Conservation (phyloP, 2,329 filamentous ascomycete genomes). For the Arthrobotrys musiformis region DNA sequence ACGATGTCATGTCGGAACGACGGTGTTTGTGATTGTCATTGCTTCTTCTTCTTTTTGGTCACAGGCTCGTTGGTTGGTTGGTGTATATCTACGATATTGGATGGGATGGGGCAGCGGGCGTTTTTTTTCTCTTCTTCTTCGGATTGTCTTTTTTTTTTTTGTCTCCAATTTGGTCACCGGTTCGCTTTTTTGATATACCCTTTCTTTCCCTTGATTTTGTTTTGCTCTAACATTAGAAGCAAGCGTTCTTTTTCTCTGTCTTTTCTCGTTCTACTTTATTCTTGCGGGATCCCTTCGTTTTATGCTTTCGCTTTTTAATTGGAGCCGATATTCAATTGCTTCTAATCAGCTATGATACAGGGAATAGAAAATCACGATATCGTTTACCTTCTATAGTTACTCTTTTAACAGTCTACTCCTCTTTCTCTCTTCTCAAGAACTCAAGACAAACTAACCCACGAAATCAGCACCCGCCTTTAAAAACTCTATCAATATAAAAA, state of each 20-base stretch:
- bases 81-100: conserved; percentile 38
- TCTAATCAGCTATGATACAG: conserved; percentile 36
- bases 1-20: not conserved
- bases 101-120: conserved; percentile 44
- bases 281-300: conserved; percentile 1
- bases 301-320: conserved; percentile 28
- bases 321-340: conserved; percentile 16
- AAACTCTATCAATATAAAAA: not conserved
- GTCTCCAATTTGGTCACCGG: conserved; percentile 1
- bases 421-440: conserved; percentile 48
- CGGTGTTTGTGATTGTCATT: conserved; percentile 10
- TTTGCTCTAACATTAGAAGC: conserved; percentile 54
- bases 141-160: not conserved
- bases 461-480: not conserved
- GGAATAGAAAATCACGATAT: conserved; percentile 27
- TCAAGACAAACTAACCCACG: conserved; percentile 36
- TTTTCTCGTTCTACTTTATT: conserved; percentile 28
- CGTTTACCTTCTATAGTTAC: not conserved
- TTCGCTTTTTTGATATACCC: conserved; percentile 36
- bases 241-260: conserved; percentile 36
- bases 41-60: conserved; percentile 10
- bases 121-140: conserved; percentile 33
- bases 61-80: conserved; percentile 18
- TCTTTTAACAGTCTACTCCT: not conserved
- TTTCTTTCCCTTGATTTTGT: no score